Base-by-base conservation (phyloP, 768 basidiomycete species). In the Tephrocybe sp. region DNA sequence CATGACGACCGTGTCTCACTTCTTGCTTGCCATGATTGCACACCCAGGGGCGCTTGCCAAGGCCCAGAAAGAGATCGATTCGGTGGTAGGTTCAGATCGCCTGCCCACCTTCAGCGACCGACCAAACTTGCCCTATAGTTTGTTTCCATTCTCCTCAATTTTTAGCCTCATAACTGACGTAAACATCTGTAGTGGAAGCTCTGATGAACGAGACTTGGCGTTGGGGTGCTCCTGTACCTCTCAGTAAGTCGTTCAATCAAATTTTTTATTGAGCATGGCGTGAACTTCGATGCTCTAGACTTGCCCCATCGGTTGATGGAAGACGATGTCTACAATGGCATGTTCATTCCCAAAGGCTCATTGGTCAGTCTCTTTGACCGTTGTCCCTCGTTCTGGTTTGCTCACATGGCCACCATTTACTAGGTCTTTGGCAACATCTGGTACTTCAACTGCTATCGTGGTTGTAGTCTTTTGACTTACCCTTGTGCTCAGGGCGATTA, bases 41-140 rank as follows among this genome's bases (percentile, higher is more conserved):
- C 63, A 86, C 56, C 86, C 86, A 0, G 76, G 77, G 30, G 75
- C 72, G 1, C 75, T 81, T 39, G 70, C 55, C 25, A 78, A 76
- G 47, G 86, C 82, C 0, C 84, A 87, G 57, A 67, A 70, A 16
- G 87, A 90, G 55, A 74, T 90, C 15, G 88, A 90, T 58, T 46
- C 57, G 1, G 78, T 85, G 13, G 68, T 83, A 30, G 82, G 82
- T 9, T 50, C 60, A 24, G 74, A 75, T 36, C 72, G 86, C 8
- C 69, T 88, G 23, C 88, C 88, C 0, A 72, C 67, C 0, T 77
- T 84, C 52, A 70, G 66, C 31, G 87, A 88, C 60, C 70, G 84
- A 3, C 50, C 64, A 3, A 67, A 63, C 1, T 61, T 90, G 48
- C 83, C 84, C 5, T 89, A 78, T 61, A 66, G 78, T 71, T 37